Percentiles rank a stretch among this genome's conserved stretches.
Evolutionary conservation across 116 monocot genomes (phyloP).

Genomic region (Phalaenopsis hybrid): DNA sequence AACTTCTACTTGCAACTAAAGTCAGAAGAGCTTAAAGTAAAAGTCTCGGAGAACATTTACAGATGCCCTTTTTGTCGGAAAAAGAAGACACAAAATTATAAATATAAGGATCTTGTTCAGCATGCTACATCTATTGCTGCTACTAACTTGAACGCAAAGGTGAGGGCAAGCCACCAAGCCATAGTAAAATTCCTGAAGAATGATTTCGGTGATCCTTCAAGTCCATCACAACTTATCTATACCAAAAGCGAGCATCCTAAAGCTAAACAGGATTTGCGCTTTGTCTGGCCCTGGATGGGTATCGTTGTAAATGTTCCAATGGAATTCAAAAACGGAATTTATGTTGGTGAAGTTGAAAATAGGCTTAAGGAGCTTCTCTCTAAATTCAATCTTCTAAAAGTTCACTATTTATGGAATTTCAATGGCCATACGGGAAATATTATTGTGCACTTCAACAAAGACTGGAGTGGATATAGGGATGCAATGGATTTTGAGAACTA

Average conservation of each 20-base stretch:
- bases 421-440: conserved; percentile 27
- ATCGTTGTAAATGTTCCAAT: conserved; percentile 37
- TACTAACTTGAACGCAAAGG: conserved; percentile 23
- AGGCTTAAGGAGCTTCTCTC: conserved; percentile 31
- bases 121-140: conserved; percentile 29
- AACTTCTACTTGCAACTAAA: conserved; percentile 20
- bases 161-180: conserved; percentile 29
- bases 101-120: conserved; percentile 37
- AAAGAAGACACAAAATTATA: conserved; percentile 41
- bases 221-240: background rate
- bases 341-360: conserved; percentile 31
- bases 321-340: conserved; percentile 25
- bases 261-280: conserved; percentile 17
- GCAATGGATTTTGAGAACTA: conserved; percentile 45
- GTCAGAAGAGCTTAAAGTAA: conserved; percentile 18
- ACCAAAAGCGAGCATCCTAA: conserved; percentile 5
- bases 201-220: conserved; percentile 13
- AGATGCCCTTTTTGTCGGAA: conserved; percentile 34
- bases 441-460: conserved; percentile 30
- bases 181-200: conserved; percentile 23
- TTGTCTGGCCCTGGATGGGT: conserved; percentile 53
- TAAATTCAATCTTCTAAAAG: conserved; percentile 30
- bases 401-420: conserved; percentile 29
- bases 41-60: conserved; percentile 17
- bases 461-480: conserved; percentile 45